Evolutionary conservation across 805 yeast species (phyloP).

Genomic region (Monosporozyma yasuniensis): DNA sequence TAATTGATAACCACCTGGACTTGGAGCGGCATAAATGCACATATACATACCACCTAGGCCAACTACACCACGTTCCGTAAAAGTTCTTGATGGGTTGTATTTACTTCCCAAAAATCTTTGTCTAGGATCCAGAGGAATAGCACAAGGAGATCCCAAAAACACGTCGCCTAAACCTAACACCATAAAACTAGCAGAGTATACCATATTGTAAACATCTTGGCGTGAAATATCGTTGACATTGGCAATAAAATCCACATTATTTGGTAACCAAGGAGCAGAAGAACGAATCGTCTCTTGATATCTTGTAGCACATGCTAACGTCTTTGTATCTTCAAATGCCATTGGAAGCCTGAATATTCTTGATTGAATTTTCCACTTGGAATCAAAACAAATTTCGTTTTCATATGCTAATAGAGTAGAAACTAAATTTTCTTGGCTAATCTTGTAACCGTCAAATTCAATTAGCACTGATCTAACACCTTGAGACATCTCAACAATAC

Average conservation of each 20-base stretch:
- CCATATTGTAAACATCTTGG: slow-evolving; percentile 67
- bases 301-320: slow-evolving; percentile 81
- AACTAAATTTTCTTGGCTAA: slow-evolving; percentile 55
- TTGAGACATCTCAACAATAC: slow-evolving; percentile 91
- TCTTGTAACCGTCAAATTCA: slow-evolving; percentile 61
- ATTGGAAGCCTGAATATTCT: slow-evolving; percentile 80
- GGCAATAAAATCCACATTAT: slow-evolving; percentile 92
- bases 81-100: slow-evolving; percentile 93
- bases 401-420: slow-evolving; percentile 65
- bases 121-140: slow-evolving; percentile 95
- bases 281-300: slow-evolving; percentile 90
- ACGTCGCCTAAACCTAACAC: slow-evolving; percentile 96
- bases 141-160: slow-evolving; percentile 96
- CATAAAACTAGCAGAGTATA: slow-evolving; percentile 82
- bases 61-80: slow-evolving; percentile 92
- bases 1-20: slow-evolving; percentile 97
- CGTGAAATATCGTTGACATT: slow-evolving; percentile 76
- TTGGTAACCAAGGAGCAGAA: slow-evolving; percentile 96
- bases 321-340: slow-evolving; percentile 91
- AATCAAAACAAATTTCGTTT: slow-evolving; percentile 58
- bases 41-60: slow-evolving; percentile 98
- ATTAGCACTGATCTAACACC: slow-evolving; percentile 93
- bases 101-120: slow-evolving; percentile 87
- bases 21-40: slow-evolving; percentile 97
- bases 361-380: slow-evolving; percentile 80